Percentiles rank a stretch among this genome's conserved stretches.
Conservation (phyloP, 768 basidiomycete genomes). For the Trametopsis cervina region DNA sequence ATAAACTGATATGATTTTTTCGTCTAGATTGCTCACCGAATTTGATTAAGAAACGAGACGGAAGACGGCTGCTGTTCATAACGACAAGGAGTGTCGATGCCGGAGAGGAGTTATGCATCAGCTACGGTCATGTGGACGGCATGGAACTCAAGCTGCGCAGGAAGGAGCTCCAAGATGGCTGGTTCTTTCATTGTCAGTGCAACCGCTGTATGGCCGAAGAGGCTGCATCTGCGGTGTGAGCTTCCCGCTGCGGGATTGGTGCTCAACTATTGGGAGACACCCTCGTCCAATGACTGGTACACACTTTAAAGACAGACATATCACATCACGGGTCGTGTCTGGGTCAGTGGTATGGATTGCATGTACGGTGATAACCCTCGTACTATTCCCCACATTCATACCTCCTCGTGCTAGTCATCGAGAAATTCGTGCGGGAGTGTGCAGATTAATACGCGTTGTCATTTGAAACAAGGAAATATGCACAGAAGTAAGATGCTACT, state of each 20-base stretch:
- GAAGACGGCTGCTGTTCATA: conserved; percentile 41
- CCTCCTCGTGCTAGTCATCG: too few relatives aligned
- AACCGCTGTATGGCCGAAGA: conserved; percentile 30
- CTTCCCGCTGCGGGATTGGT: background rate
- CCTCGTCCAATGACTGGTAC: too few relatives aligned
- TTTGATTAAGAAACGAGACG: conserved; percentile 37
- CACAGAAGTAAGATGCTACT: too few relatives aligned
- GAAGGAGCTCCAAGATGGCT: conserved; percentile 36
- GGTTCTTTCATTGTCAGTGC: conserved; percentile 54
- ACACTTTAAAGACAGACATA: too few relatives aligned
- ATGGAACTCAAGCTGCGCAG: conserved; percentile 29
- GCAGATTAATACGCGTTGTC: too few relatives aligned
- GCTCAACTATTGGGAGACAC: too few relatives aligned
- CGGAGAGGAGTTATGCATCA: conserved; percentile 55
- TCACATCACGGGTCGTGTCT: too few relatives aligned
- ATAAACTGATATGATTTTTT: conserved; percentile 18
- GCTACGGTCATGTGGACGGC: conserved; percentile 38
- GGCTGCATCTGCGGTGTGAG: background rate
- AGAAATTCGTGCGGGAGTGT: too few relatives aligned
- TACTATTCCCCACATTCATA: too few relatives aligned
- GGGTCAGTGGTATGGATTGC: too few relatives aligned
- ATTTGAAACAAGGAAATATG: too few relatives aligned
- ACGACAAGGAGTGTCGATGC: conserved; percentile 33
- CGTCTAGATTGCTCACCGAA: conserved; percentile 46
- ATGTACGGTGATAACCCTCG: too few relatives aligned